Base-by-base conservation (phyloP, 352 stramenopile genomes). In the Phytophthora nicotianae region DNA sequence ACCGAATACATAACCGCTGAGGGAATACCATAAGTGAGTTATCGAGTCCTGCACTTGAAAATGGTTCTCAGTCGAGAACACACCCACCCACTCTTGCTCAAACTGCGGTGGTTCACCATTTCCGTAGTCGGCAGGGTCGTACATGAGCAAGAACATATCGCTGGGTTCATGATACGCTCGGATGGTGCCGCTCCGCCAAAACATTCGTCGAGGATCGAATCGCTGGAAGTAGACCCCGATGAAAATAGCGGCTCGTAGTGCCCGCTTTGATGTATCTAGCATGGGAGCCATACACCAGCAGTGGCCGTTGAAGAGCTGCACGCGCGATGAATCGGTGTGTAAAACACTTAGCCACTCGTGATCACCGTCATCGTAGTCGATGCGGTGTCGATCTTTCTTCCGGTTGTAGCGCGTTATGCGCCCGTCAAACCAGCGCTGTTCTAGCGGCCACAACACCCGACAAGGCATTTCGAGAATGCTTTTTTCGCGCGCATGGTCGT, bases 301-400 rank as follows among this genome's bases (percentile, higher is more conserved):
- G 11, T 73, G 76, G 1, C 81, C 79, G 26, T 88, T 91, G 48
- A 77, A 90, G 7, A 92, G 57, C 67, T 92, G 81, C 7, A 92
- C 55, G 0, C 80, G 82, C 10, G 68, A 64, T 9, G 65, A 50
- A n/a, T 83, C 67, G 24, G 81, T 65, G 2, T 33, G 40, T 1
- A 66, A 65, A 7, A 92, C 45, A 57, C 70, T 70, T 5, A 90
- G 40, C 85, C 85, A 93, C 54, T 93, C 85, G 50, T 91, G 81
- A 43, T 92, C 83, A 10, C 83, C 83, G 49, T 94, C 85, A 20
- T 89, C 74, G 56, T 94, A 94, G 45, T 84, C 72, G 20, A 94
- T 58, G 4, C 79, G 75, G 51, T 94, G 80, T 40, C 89, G 90
- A 59, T 74, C 65, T 52, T 90, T 90, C 53, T 43, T 74, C 23